Conservation (phyloP, 192 early-diverging fungal species). For the Dispira parvispora region DNA sequence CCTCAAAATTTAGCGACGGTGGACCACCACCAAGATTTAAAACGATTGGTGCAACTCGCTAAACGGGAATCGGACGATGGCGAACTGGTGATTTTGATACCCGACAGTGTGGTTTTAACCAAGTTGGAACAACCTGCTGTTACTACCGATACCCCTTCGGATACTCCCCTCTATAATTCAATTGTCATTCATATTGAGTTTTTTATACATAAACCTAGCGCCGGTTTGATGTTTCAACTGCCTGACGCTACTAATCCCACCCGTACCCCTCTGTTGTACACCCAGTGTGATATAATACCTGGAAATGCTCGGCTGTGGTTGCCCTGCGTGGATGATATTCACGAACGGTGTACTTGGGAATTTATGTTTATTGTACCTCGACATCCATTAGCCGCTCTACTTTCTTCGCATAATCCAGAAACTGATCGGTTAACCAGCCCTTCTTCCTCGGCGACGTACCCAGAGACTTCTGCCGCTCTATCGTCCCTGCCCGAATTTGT, state of each 20-base stretch:
- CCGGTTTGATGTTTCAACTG: conserved; percentile 19
- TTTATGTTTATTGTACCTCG: conserved; percentile 52
- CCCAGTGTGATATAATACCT: conserved; percentile 44
- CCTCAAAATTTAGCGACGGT: conserved; percentile 18
- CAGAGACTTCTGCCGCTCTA: conserved; percentile 17
- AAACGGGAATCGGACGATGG: conserved; percentile 16
- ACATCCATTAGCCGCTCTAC: conserved; percentile 8
- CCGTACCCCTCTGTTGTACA: conserved; percentile 25
- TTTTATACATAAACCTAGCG: conserved; percentile 16
- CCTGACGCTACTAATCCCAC: conserved; percentile 4
- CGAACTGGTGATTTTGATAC: conserved; percentile 18
- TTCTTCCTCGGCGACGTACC: background rate
- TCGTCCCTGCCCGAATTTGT: conserved; percentile 29
- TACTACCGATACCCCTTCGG: background rate
- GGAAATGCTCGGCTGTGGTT: conserved; percentile 58
- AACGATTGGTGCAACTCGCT: conserved; percentile 14
- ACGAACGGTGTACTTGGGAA: conserved; percentile 63
- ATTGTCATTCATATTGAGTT: conserved; percentile 18
- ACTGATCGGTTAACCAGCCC: background rate
- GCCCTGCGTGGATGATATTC: conserved; percentile 53
- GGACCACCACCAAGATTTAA: conserved; percentile 15
- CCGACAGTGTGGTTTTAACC: conserved; percentile 10
- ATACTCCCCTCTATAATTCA: background rate
- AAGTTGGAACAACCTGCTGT: background rate
- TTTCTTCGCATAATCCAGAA: background rate